Evolutionary conservation across 2,329 filamentous ascomycete genomes (phyloP).

Genomic region (Ophiostoma sp.): DNA sequence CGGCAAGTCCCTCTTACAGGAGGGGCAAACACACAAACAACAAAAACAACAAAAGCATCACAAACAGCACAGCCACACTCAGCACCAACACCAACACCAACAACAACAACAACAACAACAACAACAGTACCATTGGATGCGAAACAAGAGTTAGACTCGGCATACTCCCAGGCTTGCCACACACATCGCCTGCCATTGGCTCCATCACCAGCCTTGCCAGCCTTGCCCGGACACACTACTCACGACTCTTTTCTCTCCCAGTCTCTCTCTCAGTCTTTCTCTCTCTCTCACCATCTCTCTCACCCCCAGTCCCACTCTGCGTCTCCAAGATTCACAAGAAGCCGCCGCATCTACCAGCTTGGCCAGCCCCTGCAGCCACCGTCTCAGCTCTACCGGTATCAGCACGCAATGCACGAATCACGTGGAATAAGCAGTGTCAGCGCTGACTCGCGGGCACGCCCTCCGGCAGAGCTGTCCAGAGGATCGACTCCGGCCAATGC

Average conservation of each 20-base stretch:
- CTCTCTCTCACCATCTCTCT: not conserved
- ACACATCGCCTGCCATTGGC: not conserved
- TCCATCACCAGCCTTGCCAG: not conserved
- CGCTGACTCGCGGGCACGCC: not conserved
- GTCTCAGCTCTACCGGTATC: not conserved
- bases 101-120: not conserved
- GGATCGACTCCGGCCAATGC: not conserved
- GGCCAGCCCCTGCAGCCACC: not conserved
- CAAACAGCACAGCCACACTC: not conserved
- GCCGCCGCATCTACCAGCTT: slow-evolving; percentile 10
- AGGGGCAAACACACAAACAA: not conserved
- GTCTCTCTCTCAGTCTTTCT: not conserved
- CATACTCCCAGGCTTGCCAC: not conserved
- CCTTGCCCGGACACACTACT: not conserved
- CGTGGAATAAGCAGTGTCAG: slow-evolving; percentile 15
- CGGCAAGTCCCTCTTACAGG: too few species aligned
- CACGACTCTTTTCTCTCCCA: not conserved
- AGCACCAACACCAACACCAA: too few species aligned
- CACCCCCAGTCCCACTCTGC: too few species aligned
- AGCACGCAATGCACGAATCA: slow-evolving; percentile 10
- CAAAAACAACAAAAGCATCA: not conserved
- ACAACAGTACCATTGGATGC: not conserved
- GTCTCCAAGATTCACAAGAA: not conserved
- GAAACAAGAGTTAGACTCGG: not conserved
- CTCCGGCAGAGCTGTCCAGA: not conserved